These are phyloP conservation scores for Salvia hispanica DNA, from an alignment of 257 asterid species.

Conservation along the genomic window DNA sequence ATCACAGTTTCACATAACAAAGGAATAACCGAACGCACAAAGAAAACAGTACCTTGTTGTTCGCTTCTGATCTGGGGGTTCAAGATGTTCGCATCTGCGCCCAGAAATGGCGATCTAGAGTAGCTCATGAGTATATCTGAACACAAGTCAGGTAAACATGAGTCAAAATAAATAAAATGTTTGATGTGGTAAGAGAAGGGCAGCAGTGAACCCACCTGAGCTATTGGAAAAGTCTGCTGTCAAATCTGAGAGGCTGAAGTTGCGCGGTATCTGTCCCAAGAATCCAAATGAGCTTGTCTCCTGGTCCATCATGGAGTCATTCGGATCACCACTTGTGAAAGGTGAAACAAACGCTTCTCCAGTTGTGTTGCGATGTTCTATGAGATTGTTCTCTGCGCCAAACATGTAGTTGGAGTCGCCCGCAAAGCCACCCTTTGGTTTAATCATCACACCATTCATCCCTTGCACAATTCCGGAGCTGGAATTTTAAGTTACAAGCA, in stretches of 20 bases:
- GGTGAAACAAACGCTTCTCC: conserved; percentile 68
- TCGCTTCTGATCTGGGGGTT: conserved; percentile 55
- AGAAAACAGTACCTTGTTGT: conserved; percentile 53
- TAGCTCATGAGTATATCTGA: conserved; percentile 80
- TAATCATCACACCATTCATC: conserved; percentile 57
- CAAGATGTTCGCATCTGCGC: conserved; percentile 54
- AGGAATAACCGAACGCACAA: conserved; percentile 18
- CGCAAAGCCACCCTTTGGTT: conserved; percentile 54
- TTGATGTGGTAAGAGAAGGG: too few species aligned
- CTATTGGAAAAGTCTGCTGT: conserved; percentile 78
- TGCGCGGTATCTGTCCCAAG: conserved; percentile 86
- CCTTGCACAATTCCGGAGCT: conserved; percentile 58
- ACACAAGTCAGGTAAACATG: conserved; percentile 14
- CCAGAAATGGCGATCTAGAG: conserved; percentile 72
- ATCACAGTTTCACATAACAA: background rate
- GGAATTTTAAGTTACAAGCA: conserved; percentile 56
- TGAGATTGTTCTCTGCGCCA: conserved; percentile 53
- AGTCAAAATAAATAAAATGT: background rate
- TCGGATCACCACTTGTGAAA: conserved; percentile 58
- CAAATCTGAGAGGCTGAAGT: conserved; percentile 86
- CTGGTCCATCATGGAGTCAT: conserved; percentile 52
- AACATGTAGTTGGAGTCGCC: conserved; percentile 54
- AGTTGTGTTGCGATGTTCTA: conserved; percentile 56
- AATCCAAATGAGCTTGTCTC: conserved; percentile 61
- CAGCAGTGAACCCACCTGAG: conserved; percentile 46